phyloP scores from a whole-genome alignment of 2,329 filamentous ascomycete species.

The Aplosporella prunicola region DNA sequence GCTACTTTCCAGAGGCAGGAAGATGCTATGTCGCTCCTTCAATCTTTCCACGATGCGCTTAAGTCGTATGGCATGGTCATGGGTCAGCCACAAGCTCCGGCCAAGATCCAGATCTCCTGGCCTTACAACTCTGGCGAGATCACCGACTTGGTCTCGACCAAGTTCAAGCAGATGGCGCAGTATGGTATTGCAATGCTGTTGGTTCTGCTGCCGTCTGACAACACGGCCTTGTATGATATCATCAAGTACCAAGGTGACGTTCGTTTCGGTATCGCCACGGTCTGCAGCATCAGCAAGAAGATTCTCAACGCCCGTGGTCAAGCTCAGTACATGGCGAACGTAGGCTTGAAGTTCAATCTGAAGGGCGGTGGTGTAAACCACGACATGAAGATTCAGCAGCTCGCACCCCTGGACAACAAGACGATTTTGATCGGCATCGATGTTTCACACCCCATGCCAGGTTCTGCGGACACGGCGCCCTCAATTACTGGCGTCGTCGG shows the following conservation, averaged over 20 bases:
- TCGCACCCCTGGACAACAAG: constrained; percentile 51
- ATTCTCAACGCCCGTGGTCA: constrained; percentile 33
- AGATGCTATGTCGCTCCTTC: constrained; percentile 2
- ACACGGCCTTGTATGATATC: constrained; percentile 21
- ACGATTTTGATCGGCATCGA: constrained; percentile 85
- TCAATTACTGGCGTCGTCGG: constrained; percentile 73
- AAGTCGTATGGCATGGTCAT: constrained; percentile 4
- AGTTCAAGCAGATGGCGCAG: constrained; percentile 6
- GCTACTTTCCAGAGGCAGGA: constrained; percentile 2
- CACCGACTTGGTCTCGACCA: constrained; percentile 1
- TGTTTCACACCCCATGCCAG: constrained; percentile 74
- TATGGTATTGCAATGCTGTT: constrained; percentile 15
- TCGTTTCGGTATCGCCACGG: constrained; percentile 17
- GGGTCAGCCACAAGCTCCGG: constrained; percentile 1
- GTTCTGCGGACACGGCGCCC: constrained; percentile 48
- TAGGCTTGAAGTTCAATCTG: constrained; percentile 49
- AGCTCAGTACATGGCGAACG: constrained; percentile 23
- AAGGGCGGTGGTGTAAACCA: constrained; percentile 49
- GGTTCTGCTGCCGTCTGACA: constrained; percentile 23
- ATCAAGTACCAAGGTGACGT: constrained; percentile 19
- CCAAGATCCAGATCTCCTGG: constrained; percentile 5
- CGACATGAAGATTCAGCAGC: constrained; percentile 42
- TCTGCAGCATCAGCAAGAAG: constrained; percentile 18
- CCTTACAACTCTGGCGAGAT: constrained; percentile 5
- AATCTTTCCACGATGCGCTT: constrained; percentile 1